Conservation (phyloP, 805 yeast genomes). For the Kodamaea hsintzibuensis region DNA sequence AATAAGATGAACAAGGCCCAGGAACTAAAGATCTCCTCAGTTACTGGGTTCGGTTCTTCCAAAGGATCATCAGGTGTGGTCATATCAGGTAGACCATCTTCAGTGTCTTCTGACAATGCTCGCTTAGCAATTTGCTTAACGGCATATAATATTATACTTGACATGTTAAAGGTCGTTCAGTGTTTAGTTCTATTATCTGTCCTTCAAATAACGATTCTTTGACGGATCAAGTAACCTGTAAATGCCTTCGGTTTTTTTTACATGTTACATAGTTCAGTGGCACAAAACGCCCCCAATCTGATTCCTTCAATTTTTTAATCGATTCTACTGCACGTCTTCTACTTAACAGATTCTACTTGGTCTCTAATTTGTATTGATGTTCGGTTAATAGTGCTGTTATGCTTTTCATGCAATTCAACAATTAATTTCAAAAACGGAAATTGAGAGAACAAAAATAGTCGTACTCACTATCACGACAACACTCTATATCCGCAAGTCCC, state of each 20-base stretch:
- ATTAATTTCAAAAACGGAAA: too few species aligned
- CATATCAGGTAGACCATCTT: constrained; percentile 38
- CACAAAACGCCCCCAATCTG: not conserved
- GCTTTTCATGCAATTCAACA: too few species aligned
- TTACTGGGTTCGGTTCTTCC: constrained; percentile 74
- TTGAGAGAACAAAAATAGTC: too few species aligned
- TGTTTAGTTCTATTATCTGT: not conserved
- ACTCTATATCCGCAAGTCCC: too few species aligned
- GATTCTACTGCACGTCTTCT: too few species aligned
- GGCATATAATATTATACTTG: constrained; percentile 26
- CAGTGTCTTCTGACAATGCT: constrained; percentile 24
- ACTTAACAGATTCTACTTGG: too few species aligned
- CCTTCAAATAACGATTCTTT: not conserved
- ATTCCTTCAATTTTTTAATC: too few species aligned
- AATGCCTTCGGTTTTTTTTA: too few species aligned
- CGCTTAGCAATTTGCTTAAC: constrained; percentile 33
- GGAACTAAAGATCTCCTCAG: constrained; percentile 93
- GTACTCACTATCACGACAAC: too few species aligned
- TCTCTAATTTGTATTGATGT: too few species aligned
- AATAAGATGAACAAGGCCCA: constrained; percentile 94
- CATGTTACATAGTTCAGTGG: too few species aligned
- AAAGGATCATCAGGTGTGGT: constrained; percentile 55
- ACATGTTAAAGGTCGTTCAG: constrained; percentile 18
- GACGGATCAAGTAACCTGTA: not conserved
- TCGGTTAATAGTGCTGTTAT: too few species aligned